Evolutionary conservation across 129 eudicot genomes (phyloP).

Genomic region (Calendula officinalis): DNA sequence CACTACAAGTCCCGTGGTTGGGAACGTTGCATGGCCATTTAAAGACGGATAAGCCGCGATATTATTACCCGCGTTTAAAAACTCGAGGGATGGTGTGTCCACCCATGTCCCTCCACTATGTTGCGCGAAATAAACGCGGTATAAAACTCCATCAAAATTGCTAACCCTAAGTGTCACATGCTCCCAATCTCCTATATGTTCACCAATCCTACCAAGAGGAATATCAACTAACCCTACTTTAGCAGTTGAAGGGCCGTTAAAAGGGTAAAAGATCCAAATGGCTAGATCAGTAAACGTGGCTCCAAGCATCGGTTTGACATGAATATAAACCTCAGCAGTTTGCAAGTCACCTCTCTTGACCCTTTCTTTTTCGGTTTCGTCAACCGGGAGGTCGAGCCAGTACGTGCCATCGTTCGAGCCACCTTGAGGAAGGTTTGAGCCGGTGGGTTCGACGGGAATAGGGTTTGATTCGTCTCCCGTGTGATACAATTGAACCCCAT

Average conservation of each 20-base stretch:
- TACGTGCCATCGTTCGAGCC: slow-evolving; percentile 45
- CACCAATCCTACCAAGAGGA: slow-evolving; percentile 44
- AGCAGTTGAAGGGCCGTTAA: slow-evolving; percentile 47
- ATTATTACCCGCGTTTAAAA: slow-evolving; percentile 30
- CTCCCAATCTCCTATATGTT: slow-evolving; percentile 59
- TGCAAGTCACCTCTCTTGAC: slow-evolving; percentile 45
- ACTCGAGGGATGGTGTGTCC: slow-evolving; percentile 31
- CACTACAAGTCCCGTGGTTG: slow-evolving; percentile 35
- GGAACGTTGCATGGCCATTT: slow-evolving; percentile 44
- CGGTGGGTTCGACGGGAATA: slow-evolving; percentile 15
- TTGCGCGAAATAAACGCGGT: slow-evolving; percentile 43
- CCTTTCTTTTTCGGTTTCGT: slow-evolving; percentile 26
- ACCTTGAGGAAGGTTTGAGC: slow-evolving; percentile 48
- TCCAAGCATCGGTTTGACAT: slow-evolving; percentile 49
- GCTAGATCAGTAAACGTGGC: slow-evolving; percentile 49
- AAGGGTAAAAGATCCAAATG: slow-evolving; percentile 43
- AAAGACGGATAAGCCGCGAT: slow-evolving; percentile 37
- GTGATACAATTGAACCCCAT: slow-evolving; percentile 38
- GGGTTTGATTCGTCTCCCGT: slow-evolving; percentile 39
- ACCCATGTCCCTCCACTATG: slow-evolving; percentile 55
- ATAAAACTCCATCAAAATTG: slow-evolving; percentile 40
- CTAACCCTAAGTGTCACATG: slow-evolving; percentile 44
- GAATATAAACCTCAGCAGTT: slow-evolving; percentile 37
- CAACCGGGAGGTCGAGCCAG: slow-evolving; percentile 50
- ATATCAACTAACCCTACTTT: slow-evolving; percentile 42